These are phyloP conservation scores for Lasiodiplodia citricola DNA, from an alignment of 2,329 filamentous ascomycete genomes.

Conservation along the genomic window DNA sequence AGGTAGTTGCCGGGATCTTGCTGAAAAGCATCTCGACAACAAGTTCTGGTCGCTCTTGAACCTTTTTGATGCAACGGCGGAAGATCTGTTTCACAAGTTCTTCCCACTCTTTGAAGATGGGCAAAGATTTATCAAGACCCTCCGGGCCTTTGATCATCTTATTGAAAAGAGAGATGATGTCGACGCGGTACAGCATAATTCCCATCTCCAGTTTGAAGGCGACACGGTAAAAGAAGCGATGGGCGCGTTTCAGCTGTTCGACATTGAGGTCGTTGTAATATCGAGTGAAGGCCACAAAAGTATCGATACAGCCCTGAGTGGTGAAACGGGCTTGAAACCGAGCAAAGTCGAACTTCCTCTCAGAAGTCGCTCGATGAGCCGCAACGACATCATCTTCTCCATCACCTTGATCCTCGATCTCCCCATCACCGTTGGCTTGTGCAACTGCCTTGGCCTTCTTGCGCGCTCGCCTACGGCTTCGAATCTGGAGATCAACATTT, in stretches of 20 bases:
- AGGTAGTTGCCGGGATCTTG: constrained; percentile 81
- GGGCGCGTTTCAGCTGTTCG: constrained; percentile 84
- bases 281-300: constrained; percentile 79
- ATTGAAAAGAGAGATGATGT: constrained; percentile 87
- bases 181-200: constrained; percentile 86
- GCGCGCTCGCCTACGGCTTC: constrained; percentile 75
- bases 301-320: constrained; percentile 84
- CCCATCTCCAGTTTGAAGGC: constrained; percentile 94
- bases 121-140: constrained; percentile 68
- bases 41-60: constrained; percentile 83
- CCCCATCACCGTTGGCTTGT: constrained; percentile 60
- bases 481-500: constrained; percentile 91
- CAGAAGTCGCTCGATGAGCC: constrained; percentile 73
- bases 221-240: constrained; percentile 91
- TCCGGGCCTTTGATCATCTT: constrained; percentile 90
- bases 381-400: constrained; percentile 73
- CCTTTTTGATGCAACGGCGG: constrained; percentile 79
- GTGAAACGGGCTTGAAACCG: constrained; percentile 82
- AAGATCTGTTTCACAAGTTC: constrained; percentile 85
- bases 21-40: constrained; percentile 94
- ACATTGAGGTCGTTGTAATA: constrained; percentile 82
- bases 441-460: constrained; percentile 64
- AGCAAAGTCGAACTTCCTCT: constrained; percentile 93
- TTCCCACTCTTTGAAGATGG: constrained; percentile 87
- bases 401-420: constrained; percentile 53